These are phyloP conservation scores for Nannochloropsis granulata DNA, from an alignment of 108 stramenopile genomes.

Conservation along the genomic window DNA sequence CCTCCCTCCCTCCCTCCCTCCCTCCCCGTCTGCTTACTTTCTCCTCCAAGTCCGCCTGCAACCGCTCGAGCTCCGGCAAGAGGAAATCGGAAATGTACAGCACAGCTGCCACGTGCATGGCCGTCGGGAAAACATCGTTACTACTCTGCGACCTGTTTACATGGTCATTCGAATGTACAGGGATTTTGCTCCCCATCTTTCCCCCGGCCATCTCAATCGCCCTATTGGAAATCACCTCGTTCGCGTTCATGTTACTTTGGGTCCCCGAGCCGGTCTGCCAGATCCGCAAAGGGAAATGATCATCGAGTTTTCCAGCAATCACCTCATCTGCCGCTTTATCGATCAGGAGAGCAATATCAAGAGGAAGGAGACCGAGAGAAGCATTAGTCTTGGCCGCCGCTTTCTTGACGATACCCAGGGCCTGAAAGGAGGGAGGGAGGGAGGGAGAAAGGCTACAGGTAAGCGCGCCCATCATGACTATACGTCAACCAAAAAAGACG, in stretches of 20 bases:
- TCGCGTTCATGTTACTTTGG: slow-evolving; percentile 98
- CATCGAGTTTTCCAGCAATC: slow-evolving; percentile 68
- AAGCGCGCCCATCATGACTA: not conserved
- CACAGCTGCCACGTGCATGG: slow-evolving; percentile 81
- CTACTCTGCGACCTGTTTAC: slow-evolving; percentile 88
- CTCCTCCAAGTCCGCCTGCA: not conserved
- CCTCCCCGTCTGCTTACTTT: slow-evolving; percentile 44
- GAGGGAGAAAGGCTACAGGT: not conserved
- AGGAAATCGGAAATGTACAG: slow-evolving; percentile 40
- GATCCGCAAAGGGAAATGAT: slow-evolving; percentile 83
- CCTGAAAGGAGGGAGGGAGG: not conserved
- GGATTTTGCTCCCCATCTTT: slow-evolving; percentile 62
- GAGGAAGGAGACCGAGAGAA: slow-evolving; percentile 44
- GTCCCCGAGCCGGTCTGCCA: slow-evolving; percentile 95
- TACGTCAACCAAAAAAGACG: not conserved
- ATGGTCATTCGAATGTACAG: slow-evolving; percentile 95
- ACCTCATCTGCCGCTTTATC: slow-evolving; percentile 71
- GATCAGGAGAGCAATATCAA: slow-evolving; percentile 51
- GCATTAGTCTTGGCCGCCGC: slow-evolving; percentile 66
- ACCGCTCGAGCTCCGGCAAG: not conserved
- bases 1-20: too few species aligned
- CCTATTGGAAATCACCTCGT: slow-evolving; percentile 91
- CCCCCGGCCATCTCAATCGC: slow-evolving; percentile 87
- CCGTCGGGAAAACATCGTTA: slow-evolving; percentile 89
- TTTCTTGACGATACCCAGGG: slow-evolving; percentile 71